Percentiles rank a stretch among this genome's conserved stretches.
Evolutionary conservation across 257 asterid genomes (phyloP).

Genomic region (Solanum chmielewskii): DNA sequence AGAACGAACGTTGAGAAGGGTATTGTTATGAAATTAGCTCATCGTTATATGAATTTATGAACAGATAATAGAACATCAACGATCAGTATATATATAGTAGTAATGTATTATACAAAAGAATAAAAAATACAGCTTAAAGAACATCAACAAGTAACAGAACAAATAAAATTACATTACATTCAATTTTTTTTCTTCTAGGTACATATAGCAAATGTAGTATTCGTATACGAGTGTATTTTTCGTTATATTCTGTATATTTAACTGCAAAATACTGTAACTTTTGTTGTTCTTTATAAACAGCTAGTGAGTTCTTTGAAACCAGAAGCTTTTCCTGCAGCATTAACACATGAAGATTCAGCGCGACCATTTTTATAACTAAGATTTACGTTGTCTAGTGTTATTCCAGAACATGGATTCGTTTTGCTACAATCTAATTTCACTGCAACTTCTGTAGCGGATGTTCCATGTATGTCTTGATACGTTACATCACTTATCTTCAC

Average conservation of each 20-base stretch:
- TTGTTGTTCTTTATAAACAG: not conserved
- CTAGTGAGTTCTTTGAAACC: not conserved
- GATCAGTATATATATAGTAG: not conserved
- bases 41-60: not conserved
- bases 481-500: conserved; percentile 4
- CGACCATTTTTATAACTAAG: not conserved
- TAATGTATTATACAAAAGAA: not conserved
- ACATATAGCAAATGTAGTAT: not conserved
- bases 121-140: not conserved
- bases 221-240: not conserved
- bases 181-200: not conserved
- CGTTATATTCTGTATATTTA: not conserved
- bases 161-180: not conserved
- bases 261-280: not conserved
- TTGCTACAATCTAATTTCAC: not conserved
- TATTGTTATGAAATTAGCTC: not conserved
- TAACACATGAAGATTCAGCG: not conserved
- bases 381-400: not conserved
- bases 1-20: not conserved
- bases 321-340: not conserved
- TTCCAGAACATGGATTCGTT: not conserved
- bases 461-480: conserved; percentile 3
- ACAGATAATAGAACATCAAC: not conserved
- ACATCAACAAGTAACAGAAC: not conserved
- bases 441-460: conserved; percentile 2